Base-by-base conservation (phyloP, 2,329 filamentous ascomycete species). In the Cadophora malorum region DNA sequence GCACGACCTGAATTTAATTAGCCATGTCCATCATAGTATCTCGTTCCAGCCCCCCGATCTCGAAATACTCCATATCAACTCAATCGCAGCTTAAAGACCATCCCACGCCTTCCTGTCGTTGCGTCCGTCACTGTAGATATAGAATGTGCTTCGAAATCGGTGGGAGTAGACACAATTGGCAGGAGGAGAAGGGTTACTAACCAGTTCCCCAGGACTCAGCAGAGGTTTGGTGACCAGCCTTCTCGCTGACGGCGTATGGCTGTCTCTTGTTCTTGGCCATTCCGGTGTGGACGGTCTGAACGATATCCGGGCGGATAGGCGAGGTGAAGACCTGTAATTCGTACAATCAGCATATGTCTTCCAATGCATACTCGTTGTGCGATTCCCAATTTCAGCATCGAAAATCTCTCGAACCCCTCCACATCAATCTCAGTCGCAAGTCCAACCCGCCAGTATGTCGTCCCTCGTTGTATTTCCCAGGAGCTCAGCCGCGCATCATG, bases 241-340 rank as follows among this genome's bases (percentile, higher is more conserved):
- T 99, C 92, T 98, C 95, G 91, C 94, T 97, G 88, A 99, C 96
- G 80, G 96, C 90, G 85, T 99, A 99, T 78, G 96, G 94, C 87
- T 99, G 96, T 83, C 96, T 92, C 91, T 97, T 97, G 91, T 99
- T 99, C 93, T 99, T 99, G 83, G 95, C 95, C 88, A 99, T 96
- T 81, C 96, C 96, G 80, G 93, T 97, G 91, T 99, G 96, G 80
- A 98, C 90, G 76, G 83, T 83, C 82, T 98, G 95, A 82, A 99
- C 96, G 83, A 99, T 97, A 86, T 99, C 96, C 80, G 94, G 92
- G 83, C 96, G 95, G 88, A 99, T 98, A 78, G 96, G 96, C 79
- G 92, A 89, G 84, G 89, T 90, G 92, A 99, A 99, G 86, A 99
- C 95, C 85, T 78, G 70, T 73, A 67, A 23, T 62, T 64, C 64